Evolutionary conservation across 2,329 filamentous ascomycete genomes (phyloP).

Genomic region (Ceratocystis variospora): DNA sequence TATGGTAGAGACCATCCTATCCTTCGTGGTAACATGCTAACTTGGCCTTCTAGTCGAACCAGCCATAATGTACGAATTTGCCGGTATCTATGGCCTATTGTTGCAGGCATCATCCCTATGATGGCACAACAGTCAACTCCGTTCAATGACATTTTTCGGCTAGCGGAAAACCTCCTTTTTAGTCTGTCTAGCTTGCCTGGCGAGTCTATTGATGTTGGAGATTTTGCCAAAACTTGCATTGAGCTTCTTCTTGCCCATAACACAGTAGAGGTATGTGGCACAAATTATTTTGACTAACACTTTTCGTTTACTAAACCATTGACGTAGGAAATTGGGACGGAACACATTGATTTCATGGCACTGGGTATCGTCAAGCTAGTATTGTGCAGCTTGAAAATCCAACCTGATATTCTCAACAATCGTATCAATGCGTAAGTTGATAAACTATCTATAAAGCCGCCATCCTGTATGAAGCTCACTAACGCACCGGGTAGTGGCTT

Average conservation of each 20-base stretch:
- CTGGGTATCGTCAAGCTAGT: background rate
- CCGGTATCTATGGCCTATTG: slow-evolving; percentile 25
- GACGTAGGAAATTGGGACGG: background rate
- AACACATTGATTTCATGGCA: background rate
- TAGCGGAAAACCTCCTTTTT: background rate
- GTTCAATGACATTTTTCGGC: slow-evolving; percentile 24
- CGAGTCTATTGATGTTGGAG: background rate
- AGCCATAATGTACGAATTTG: slow-evolving; percentile 18
- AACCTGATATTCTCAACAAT: background rate
- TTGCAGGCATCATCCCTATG: slow-evolving; percentile 27
- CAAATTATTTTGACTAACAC: too few species aligned
- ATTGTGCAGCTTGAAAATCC: slow-evolving; percentile 3
- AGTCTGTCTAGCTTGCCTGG: background rate
- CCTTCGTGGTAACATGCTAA: background rate
- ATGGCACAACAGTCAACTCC: slow-evolving; percentile 25
- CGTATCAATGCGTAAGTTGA: background rate
- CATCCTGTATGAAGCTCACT: background rate
- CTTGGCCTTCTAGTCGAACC: slow-evolving; percentile 12
- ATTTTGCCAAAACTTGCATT: background rate
- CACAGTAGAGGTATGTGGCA: background rate
- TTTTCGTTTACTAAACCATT: background rate
- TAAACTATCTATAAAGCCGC: background rate
- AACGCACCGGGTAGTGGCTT: slow-evolving; percentile 22
- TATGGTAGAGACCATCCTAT: background rate
- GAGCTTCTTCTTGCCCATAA: background rate